A percentile compares a stretch with the other conserved stretches of the same genome.
Evolutionary conservation across 1,139 yeast genomes (phyloP).

Genomic region (Suhomyces guaymorum): DNA sequence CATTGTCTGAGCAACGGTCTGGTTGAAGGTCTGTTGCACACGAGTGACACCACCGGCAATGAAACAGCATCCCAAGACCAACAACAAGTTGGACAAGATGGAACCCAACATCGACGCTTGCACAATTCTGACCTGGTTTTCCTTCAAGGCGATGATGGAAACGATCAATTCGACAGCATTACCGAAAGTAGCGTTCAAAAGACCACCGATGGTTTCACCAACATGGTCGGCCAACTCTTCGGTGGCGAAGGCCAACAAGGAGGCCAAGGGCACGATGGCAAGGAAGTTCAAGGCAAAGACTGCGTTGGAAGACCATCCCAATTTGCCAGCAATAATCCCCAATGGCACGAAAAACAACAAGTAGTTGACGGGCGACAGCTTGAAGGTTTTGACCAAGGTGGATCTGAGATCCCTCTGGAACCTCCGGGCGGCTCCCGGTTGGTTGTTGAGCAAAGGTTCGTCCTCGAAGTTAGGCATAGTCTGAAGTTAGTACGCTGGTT

Average conservation of each 20-base stretch:
- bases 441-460: slow-evolving; percentile 14
- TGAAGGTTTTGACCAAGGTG: slow-evolving; percentile 35
- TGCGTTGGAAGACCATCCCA: slow-evolving; percentile 57
- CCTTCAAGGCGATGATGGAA: slow-evolving; percentile 80
- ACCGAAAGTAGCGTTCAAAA: slow-evolving; percentile 94
- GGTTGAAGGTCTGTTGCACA: slow-evolving; percentile 85
- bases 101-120: slow-evolving; percentile 98
- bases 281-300: slow-evolving; percentile 77
- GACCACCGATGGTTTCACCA: slow-evolving; percentile 88
- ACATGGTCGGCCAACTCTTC: slow-evolving; percentile 87
- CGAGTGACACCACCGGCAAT: slow-evolving; percentile 89
- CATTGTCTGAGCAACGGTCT: slow-evolving; percentile 98
- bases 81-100: slow-evolving; percentile 77
- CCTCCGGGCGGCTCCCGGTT: slow-evolving; percentile 2
- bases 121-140: slow-evolving; percentile 88
- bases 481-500: slow-evolving; percentile 2
- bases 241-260: slow-evolving; percentile 85
- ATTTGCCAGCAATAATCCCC: slow-evolving; percentile 72
- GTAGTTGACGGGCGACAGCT: slow-evolving; percentile 75
- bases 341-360: slow-evolving; percentile 81
- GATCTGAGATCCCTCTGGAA: slow-evolving; percentile 9
- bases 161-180: slow-evolving; percentile 90
- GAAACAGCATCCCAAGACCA: slow-evolving; percentile 95
- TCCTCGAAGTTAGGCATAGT: slow-evolving; percentile 16
- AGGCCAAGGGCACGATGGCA: slow-evolving; percentile 92